Conservation (phyloP, 2,329 filamentous ascomycete species). For the Colletotrichum coccodes region DNA sequence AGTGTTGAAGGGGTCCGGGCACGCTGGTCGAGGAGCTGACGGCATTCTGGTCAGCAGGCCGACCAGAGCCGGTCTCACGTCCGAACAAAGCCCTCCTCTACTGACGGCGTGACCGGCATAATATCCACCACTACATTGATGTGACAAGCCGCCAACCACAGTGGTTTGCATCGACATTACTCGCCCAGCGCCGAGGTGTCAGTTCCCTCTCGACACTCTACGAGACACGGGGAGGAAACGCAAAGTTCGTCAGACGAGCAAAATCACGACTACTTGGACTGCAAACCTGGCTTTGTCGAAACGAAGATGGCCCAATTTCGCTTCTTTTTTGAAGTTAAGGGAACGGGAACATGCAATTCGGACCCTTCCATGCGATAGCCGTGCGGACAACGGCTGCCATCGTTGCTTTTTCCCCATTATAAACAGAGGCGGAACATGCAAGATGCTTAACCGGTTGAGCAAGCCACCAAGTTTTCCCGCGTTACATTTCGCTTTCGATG, state of each 20-base stretch:
- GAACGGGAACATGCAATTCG: constrained; percentile 1
- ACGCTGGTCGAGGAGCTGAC: neutral
- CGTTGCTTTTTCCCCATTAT: neutral
- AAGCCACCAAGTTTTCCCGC: constrained; percentile 4
- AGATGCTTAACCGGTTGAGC: neutral
- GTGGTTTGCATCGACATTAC: neutral
- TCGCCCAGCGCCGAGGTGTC: neutral
- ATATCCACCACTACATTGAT: no score
- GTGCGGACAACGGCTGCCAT: neutral
- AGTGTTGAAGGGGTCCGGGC: neutral
- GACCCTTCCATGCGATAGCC: neutral
- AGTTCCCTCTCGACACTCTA: neutral
- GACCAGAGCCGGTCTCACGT: constrained; percentile 4
- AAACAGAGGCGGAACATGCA: neutral
- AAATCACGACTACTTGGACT: neutral
- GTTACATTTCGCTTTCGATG: constrained; percentile 16
- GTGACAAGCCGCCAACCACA: no score
- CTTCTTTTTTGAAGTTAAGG: constrained; percentile 7
- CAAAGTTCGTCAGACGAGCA: neutral
- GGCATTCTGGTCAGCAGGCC: neutral
- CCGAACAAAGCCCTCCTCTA: neutral
- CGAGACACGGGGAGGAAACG: neutral
- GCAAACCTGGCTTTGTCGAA: neutral
- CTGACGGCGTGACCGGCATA: neutral
- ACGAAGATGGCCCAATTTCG: neutral